phyloP scores from a whole-genome alignment of 1,139 yeast species.

The Geotrichum australiense region DNA sequence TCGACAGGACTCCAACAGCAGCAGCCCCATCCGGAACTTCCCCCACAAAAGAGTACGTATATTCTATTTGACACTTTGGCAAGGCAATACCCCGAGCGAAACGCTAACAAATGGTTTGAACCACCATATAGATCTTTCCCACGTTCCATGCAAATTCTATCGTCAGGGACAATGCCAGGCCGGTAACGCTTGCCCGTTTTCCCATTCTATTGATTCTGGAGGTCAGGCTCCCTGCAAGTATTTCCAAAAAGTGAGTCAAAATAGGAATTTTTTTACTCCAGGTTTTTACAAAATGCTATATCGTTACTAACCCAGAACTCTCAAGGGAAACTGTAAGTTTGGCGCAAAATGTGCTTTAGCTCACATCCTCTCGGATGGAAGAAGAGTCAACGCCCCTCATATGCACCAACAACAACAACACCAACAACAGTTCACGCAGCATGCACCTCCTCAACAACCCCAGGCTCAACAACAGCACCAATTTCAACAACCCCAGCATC shows the following conservation, averaged over 20 bases:
- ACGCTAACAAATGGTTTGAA: background rate
- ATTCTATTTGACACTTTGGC: background rate
- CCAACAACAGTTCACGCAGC: slow-evolving; percentile 5
- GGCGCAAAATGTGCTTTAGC: slow-evolving; percentile 92
- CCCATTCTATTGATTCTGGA: slow-evolving; percentile 63
- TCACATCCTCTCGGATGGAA: slow-evolving; percentile 82
- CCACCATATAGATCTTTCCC: slow-evolving; percentile 60
- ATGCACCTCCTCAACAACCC: slow-evolving; percentile 7
- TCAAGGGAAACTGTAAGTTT: slow-evolving; percentile 78
- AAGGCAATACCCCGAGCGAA: too few relatives aligned
- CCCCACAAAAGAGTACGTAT: slow-evolving; percentile 9
- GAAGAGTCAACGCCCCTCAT: slow-evolving; percentile 57
- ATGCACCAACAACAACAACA: slow-evolving; percentile 13
- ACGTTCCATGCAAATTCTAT: slow-evolving; percentile 92
- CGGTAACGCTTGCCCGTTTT: slow-evolving; percentile 84
- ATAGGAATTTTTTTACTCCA: background rate
- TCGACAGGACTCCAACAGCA: slow-evolving; percentile 10
- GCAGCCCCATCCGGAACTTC: slow-evolving; percentile 9
- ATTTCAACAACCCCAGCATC: slow-evolving; percentile 9
- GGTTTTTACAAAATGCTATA: background rate
- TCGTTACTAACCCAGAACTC: background rate
- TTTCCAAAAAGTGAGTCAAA: slow-evolving; percentile 52
- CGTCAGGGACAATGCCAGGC: slow-evolving; percentile 93
- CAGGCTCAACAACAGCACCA: slow-evolving; percentile 15
- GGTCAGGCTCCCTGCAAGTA: slow-evolving; percentile 84